Evolutionary conservation across 2,329 filamentous ascomycete species (phyloP), one percentile per base, ranked within the genome.

Genomic region (Claviceps sp.): DNA sequence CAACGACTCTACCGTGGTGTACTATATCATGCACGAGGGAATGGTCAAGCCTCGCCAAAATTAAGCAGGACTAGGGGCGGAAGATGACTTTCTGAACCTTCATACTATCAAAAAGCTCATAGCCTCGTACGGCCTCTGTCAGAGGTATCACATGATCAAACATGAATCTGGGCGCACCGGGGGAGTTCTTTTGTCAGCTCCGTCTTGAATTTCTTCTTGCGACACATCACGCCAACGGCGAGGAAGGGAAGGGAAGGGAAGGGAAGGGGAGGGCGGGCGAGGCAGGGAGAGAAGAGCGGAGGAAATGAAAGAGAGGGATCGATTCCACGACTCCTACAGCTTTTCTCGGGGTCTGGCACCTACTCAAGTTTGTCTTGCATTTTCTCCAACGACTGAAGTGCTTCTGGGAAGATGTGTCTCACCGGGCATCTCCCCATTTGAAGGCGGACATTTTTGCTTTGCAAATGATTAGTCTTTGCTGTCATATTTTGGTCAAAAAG

Each of bases 11-110:
- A 91, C 87, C 0, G 76, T 93, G 18, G 84, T 88, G 42, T 93
- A 91, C 68, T 93, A 93, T 63, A 76, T 90, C 56, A 79, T 91
- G 65, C 86, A 91, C 61, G 86, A 91, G 65, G 87, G 86, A n/a
- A 81, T 90, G 57, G 85, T 91, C 50, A 93, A 91, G 71, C 87
- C 87, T 24, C 75, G 87, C 53, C 87, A 91, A 65, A 93, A 93
- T 64, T 91, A 70, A 76, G 24, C 22, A 13, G 14, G 6, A 18
- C 57, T 58, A 77, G 14, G 71, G 73, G 55, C 74, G 75, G 61
- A 88, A 88, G 16, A 87, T 75, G 14, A 88, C 81, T 70, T 88
- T 88, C 60, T 87, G 83, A 20, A 76, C 83, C 66, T 83, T 78
- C 77, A 84, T 85, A 56, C 82, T 76, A 62, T 88, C 79, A 62